Evolutionary conservation across 768 basidiomycete genomes (phyloP).

Genomic region (Mycena vulgaris): DNA sequence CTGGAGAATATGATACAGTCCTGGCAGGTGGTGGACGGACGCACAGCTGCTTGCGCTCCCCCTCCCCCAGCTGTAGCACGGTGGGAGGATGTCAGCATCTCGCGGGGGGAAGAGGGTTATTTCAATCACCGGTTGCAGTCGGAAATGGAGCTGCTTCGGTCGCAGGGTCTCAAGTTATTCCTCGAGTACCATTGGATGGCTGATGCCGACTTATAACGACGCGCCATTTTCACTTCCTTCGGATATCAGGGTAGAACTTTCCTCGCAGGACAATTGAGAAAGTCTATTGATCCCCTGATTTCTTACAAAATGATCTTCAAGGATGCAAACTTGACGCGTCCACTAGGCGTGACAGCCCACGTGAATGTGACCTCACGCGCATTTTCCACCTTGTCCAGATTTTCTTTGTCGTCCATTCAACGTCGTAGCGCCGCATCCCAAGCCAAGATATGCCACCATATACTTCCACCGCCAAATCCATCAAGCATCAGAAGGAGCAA

Average conservation of each 20-base stretch:
- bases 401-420: too few relatives aligned
- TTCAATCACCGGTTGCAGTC: neutral
- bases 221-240: too few relatives aligned
- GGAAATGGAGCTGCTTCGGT: neutral
- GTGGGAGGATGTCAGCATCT: neutral
- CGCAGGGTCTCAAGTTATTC: neutral
- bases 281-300: too few relatives aligned
- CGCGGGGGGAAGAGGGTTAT: neutral
- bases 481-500: slow-evolving; percentile 12
- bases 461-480: slow-evolving; percentile 3
- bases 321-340: neutral
- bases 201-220: too few relatives aligned
- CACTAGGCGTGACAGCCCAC: neutral
- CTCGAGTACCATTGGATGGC: too few relatives aligned
- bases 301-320: too few relatives aligned
- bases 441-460: slow-evolving; percentile 11
- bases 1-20: slow-evolving; percentile 13
- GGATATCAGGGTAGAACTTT: too few relatives aligned
- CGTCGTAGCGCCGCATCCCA: too few relatives aligned
- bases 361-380: slow-evolving; percentile 18
- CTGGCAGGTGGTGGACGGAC: slow-evolving; percentile 34
- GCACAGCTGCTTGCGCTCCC: neutral
- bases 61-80: slow-evolving; percentile 4
- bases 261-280: too few relatives aligned
- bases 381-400: neutral